Evolutionary conservation across 1,284 basidiomycete genomes (phyloP), one percentile per base, ranked within the genome.

Genomic region (Tilletia indica): DNA sequence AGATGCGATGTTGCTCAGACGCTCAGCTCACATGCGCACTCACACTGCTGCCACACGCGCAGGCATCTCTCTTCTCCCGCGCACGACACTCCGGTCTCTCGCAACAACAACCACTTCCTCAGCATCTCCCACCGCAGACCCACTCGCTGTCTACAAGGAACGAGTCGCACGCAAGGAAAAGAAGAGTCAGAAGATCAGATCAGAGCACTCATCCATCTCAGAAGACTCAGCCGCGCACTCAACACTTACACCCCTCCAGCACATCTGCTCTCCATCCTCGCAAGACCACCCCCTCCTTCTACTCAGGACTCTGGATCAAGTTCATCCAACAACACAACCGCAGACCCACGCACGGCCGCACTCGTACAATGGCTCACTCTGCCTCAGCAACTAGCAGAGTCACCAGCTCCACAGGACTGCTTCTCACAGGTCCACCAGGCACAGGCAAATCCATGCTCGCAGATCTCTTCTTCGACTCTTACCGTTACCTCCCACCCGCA

Each of bases 171-270:
- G 85, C 0, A 89, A 90, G 0, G 85, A 86, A 71, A 86, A 69
- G 83, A 87, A 72, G 88, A 88, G 82, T 89, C 91, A 76, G 88
- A 89, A 71, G 89, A 90, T 71, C 90, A 92, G 79, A 86, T 91
- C 21, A 85, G 90, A 21, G 88, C 88, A 3, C 85, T 91, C n/a
- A 89, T 91, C 85, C 74, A 89, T 88, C 86, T 89, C 19, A 84
- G 87, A 47, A 86, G 86, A 47, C 78, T 89, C 45, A 87, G 87
- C 63, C 86, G 83, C 42, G 85, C 86, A 3, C 81, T 89, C 9
- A 79, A 85, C 38, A 87, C 87, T 68, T 89, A 89, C 78, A 86
- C 86, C 6, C 89, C 89, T 56, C 87, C 83, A 0, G 78, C 84
- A 0, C 80, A 81, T n/a, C 74, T 83, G 21, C 74, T 77, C 39